Evolutionary conservation across 164 flowering plant genomes (phyloP).

Genomic region (Sextonia rubra): DNA sequence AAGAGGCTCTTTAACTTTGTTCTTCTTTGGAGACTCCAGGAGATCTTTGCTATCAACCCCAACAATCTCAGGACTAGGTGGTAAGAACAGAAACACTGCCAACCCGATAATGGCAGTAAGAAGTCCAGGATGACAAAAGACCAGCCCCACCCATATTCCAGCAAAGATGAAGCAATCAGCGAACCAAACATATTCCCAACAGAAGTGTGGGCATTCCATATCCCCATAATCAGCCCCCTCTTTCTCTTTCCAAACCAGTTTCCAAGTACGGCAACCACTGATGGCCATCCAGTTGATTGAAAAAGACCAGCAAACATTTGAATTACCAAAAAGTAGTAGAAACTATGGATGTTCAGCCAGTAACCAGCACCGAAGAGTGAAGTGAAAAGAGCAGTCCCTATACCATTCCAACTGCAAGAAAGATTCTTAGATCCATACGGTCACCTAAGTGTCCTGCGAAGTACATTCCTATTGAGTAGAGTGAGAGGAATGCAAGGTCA

Average conservation of each 20-base stretch:
- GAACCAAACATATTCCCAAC: slow-evolving; percentile 85
- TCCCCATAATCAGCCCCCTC: slow-evolving; percentile 88
- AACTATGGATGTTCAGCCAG: slow-evolving; percentile 63
- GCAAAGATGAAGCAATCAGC: slow-evolving; percentile 58
- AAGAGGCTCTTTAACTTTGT: slow-evolving; percentile 38
- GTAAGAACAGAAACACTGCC: slow-evolving; percentile 52
- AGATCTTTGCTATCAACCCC: slow-evolving; percentile 39
- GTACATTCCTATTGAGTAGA: slow-evolving; percentile 73
- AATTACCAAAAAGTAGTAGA: slow-evolving; percentile 47
- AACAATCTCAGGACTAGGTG: slow-evolving; percentile 63
- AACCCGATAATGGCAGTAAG: slow-evolving; percentile 54
- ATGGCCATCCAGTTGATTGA: slow-evolving; percentile 95
- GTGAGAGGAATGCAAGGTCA: slow-evolving; percentile 69
- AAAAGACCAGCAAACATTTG: slow-evolving; percentile 83
- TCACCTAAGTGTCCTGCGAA: slow-evolving; percentile 84
- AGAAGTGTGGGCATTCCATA: slow-evolving; percentile 93
- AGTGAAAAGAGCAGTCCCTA: slow-evolving; percentile 74
- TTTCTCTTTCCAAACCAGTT: slow-evolving; percentile 88
- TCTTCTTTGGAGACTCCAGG: slow-evolving; percentile 26
- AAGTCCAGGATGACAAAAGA: slow-evolving; percentile 74
- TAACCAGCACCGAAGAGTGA: slow-evolving; percentile 68
- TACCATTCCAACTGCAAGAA: slow-evolving; percentile 73
- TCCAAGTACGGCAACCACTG: slow-evolving; percentile 88
- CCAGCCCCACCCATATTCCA: slow-evolving; percentile 94
- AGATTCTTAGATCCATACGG: slow-evolving; percentile 57